Conservation (phyloP, 768 basidiomycete genomes). For the Rhodotorula graminis region DNA sequence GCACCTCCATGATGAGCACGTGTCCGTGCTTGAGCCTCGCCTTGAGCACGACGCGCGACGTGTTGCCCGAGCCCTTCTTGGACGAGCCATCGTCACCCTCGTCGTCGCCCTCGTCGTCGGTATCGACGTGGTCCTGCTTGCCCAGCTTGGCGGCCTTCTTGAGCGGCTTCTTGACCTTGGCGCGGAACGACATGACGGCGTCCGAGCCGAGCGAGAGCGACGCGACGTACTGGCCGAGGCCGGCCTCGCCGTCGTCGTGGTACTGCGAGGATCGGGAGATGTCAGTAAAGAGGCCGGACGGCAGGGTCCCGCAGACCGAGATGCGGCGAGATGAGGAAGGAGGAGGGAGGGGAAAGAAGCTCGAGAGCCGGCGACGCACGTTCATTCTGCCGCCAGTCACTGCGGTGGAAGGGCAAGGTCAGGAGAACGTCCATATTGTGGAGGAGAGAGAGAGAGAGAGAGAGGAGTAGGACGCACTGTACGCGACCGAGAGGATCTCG, state of each 20-base stretch:
- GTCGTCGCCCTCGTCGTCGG: neutral
- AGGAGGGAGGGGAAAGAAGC: no score
- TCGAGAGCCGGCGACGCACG: neutral
- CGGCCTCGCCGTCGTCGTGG: constrained; percentile 47
- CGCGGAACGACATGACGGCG: constrained; percentile 45
- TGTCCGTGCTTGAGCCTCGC: constrained; percentile 8
- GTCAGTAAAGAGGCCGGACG: neutral
- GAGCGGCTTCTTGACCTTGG: constrained; percentile 28
- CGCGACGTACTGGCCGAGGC: constrained; percentile 45
- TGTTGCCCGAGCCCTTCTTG: neutral
- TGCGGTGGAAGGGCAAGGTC: neutral
- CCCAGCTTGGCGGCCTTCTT: neutral
- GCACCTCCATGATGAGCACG: constrained; percentile 16
- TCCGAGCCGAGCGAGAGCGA: constrained; percentile 43
- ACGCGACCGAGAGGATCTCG: constrained; percentile 43
- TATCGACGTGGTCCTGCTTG: neutral
- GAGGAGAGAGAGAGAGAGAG: no score
- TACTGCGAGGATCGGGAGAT: constrained; percentile 11
- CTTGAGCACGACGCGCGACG: constrained; percentile 3
- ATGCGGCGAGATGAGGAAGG: neutral
- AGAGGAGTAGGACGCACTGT: constrained; percentile 7
- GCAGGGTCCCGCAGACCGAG: neutral
- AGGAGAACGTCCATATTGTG: no score
- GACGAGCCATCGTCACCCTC: neutral
- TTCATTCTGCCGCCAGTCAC: constrained; percentile 35